phyloP scores from a whole-genome alignment of 441 rosid genomes.

The Arabidopsis lyrata region DNA sequence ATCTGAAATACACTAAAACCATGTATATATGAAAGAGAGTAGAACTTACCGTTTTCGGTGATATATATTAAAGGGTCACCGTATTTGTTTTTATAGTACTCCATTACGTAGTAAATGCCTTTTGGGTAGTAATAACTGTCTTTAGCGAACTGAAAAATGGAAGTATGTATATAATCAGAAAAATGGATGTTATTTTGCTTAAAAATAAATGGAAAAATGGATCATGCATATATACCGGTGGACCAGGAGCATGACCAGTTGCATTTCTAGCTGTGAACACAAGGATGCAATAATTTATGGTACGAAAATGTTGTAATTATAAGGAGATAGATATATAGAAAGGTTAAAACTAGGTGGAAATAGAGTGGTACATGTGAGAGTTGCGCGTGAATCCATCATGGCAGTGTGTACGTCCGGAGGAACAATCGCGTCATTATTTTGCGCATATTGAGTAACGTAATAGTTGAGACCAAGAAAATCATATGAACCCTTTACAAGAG shows the following conservation, averaged over 20 bases:
- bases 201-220: not conserved
- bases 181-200: not conserved
- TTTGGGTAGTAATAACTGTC: slow-evolving; percentile 18
- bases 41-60: slow-evolving; percentile 40
- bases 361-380: slow-evolving; percentile 30
- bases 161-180: slow-evolving; percentile 10
- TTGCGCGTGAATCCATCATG: slow-evolving; percentile 21
- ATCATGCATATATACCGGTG: slow-evolving; percentile 22
- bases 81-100: slow-evolving; percentile 11
- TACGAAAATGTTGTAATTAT: not conserved
- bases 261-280: not conserved
- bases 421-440: not conserved
- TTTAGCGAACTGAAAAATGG: not conserved
- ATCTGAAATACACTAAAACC: not conserved
- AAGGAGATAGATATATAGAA: not conserved
- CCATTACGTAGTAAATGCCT: slow-evolving; percentile 29
- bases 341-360: not conserved
- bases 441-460: slow-evolving; percentile 45
- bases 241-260: slow-evolving; percentile 3
- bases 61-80: slow-evolving; percentile 24
- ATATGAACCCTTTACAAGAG: slow-evolving; percentile 41
- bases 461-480: slow-evolving; percentile 57
- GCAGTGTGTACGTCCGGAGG: not conserved
- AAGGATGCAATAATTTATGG: not conserved
- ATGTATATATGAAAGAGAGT: not conserved